Conservation (phyloP, 306 rosid genomes). For the Malus sylvestris region DNA sequence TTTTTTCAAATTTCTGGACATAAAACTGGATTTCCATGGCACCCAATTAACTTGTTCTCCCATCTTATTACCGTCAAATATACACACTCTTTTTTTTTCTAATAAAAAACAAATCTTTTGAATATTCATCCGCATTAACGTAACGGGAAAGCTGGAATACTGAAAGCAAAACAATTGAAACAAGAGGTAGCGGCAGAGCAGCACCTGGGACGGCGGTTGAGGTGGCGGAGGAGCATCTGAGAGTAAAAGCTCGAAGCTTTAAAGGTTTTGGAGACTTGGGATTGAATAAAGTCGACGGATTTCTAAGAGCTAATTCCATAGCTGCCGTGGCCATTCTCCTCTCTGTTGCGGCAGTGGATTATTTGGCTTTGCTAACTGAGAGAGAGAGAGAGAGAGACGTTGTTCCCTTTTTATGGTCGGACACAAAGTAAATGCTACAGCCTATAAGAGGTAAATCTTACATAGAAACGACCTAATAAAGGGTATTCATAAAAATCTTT, state of each 20-base stretch:
- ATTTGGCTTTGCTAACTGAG: not conserved
- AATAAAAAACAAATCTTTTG: not conserved
- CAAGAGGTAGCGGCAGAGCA: not conserved
- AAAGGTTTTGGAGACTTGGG: not conserved
- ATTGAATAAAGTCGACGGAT: not conserved
- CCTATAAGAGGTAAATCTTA: no score
- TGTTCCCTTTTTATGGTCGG: no score
- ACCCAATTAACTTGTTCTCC: not conserved
- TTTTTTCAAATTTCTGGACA: not conserved
- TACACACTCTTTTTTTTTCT: not conserved
- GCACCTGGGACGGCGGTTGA: slow-evolving; percentile 7
- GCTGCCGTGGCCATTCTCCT: slow-evolving; percentile 1
- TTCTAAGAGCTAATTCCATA: not conserved
- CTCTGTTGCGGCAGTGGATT: not conserved
- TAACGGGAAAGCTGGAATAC: not conserved
- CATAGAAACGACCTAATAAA: no score
- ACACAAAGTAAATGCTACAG: no score
- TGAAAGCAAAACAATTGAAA: not conserved
- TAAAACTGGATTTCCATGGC: not conserved
- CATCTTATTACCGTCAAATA: not conserved
- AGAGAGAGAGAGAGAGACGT: no score
- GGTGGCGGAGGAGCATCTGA: slow-evolving; percentile 20
- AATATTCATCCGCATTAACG: not conserved
- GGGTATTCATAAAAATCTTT: no score
- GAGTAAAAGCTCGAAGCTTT: slow-evolving; percentile 7